Percentiles rank a stretch among this genome's conserved stretches.
Evolutionary conservation across 768 basidiomycete species (phyloP).

Genomic region (Calocera cornea): DNA sequence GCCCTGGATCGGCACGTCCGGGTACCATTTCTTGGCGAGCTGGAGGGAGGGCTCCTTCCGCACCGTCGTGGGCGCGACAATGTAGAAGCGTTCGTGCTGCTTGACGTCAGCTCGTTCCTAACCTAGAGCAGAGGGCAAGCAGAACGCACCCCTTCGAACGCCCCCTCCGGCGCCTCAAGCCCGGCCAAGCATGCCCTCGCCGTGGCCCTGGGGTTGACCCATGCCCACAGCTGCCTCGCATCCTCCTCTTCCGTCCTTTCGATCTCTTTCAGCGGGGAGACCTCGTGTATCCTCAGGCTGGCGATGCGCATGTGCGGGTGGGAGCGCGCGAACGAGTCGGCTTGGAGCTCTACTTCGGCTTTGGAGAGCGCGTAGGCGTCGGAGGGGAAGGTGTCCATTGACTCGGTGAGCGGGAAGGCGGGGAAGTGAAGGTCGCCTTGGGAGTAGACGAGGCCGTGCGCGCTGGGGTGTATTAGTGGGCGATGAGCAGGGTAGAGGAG

Average conservation of each 20-base stretch:
- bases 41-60: slow-evolving; percentile 33
- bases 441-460: neutral
- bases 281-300: slow-evolving; percentile 53
- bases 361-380: slow-evolving; percentile 63
- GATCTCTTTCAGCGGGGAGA: slow-evolving; percentile 29
- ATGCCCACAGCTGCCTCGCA: slow-evolving; percentile 51
- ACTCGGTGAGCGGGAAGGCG: slow-evolving; percentile 52
- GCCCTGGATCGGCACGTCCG: slow-evolving; percentile 38
- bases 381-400: slow-evolving; percentile 44
- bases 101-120: neutral
- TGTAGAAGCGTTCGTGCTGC: slow-evolving; percentile 55
- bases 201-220: slow-evolving; percentile 49
- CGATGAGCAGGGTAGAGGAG: neutral
- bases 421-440: slow-evolving; percentile 29
- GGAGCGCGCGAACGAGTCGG: slow-evolving; percentile 49
- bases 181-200: slow-evolving; percentile 54
- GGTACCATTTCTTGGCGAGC: slow-evolving; percentile 37
- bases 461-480: neutral
- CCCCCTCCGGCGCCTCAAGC: slow-evolving; percentile 31
- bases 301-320: slow-evolving; percentile 49
- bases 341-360: slow-evolving; percentile 41
- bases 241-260: slow-evolving; percentile 14
- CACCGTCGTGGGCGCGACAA: slow-evolving; percentile 43
- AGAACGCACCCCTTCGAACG: slow-evolving; percentile 28
- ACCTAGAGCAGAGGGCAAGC: neutral